Evolutionary conservation across 176 grass and related monocot genomes (phyloP).

Genomic region (Eragrostis nindensis): DNA sequence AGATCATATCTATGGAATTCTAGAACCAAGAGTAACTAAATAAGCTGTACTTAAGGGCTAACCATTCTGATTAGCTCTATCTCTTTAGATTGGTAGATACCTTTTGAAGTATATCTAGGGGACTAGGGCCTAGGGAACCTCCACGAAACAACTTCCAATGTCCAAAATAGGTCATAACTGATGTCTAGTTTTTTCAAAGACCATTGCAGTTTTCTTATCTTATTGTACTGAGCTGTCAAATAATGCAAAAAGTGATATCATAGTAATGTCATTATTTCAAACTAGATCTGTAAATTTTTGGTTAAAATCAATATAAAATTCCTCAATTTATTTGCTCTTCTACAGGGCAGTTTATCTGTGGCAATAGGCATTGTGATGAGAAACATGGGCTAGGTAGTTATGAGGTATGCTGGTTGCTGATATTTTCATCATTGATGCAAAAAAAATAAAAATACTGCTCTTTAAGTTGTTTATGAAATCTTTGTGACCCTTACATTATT

Average conservation of each 20-base stretch:
- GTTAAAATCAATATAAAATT: not conserved
- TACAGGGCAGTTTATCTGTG: conserved; percentile 92
- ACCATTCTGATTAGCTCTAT: not conserved
- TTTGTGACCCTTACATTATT: too few species aligned
- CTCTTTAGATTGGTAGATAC: conserved; percentile 15
- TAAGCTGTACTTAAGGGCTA: too few species aligned
- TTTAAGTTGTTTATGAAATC: not conserved
- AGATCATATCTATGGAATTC: not conserved
- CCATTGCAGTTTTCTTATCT: not conserved
- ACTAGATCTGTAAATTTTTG: not conserved
- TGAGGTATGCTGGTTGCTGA: conserved; percentile 61
- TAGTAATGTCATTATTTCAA: not conserved
- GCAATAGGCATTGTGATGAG: conserved; percentile 76
- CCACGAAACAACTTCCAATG: too few species aligned
- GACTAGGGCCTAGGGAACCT: not conserved
- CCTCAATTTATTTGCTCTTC: not conserved
- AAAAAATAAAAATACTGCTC: not conserved
- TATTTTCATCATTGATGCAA: conserved; percentile 4
- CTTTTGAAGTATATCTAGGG: too few species aligned
- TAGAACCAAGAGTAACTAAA: not conserved
- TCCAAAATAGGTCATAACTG: not conserved
- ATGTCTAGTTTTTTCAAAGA: conserved; percentile 4
- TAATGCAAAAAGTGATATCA: not conserved
- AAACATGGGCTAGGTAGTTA: conserved; percentile 80
- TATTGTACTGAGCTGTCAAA: not conserved